Base-by-base conservation (phyloP, 2,329 filamentous ascomycete genomes). In the Lachnellula arida region DNA sequence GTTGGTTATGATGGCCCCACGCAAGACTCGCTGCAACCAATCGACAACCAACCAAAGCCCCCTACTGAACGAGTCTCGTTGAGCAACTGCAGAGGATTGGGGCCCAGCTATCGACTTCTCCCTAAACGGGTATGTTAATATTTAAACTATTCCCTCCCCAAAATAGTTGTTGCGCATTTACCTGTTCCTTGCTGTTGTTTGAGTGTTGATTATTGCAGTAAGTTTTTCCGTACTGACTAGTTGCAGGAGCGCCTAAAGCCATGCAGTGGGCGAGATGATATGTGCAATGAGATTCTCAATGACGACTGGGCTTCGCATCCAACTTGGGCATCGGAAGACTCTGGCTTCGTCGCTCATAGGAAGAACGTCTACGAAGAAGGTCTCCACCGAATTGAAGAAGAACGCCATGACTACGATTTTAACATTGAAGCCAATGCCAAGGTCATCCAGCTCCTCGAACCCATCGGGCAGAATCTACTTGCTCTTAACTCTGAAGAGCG, bases 301-400 rank as follows among this genome's bases (percentile, higher is more conserved):
- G 94, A 99, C 65, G 90, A 97, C 64, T 99, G 94, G 94, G 94
- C 94, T 2, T 97, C 93, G 25, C 94, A 99, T 74, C 94, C 94
- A 3, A 99, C 94, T 0, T 99, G 94, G 94, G 94, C 93, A 1
- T 97, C 93, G 1, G 94, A 99, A 72, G 94, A 99, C 69, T 96
- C 90, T 46, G 94, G 94, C 0, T 99, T 99, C 66, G 93, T 99
- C 57, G 94, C 94, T 12, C 94, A 99, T 74, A 85, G 93, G 60
- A 99, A 99, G 81, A 99, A 99, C 66, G 84, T 88, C 53, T 96
- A 88, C 62, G 94, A 99, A 71, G 94, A 99, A 72, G 89, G 89
- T 34, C 82, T 99, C 8, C 94, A 99, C 70, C 82, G 94, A 19
- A 97, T 99, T 58, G 94, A 99, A 73, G 94, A 99, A 73, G 94